Base-by-base conservation (phyloP, 2,329 filamentous ascomycete species). In the Hortaea werneckii region DNA sequence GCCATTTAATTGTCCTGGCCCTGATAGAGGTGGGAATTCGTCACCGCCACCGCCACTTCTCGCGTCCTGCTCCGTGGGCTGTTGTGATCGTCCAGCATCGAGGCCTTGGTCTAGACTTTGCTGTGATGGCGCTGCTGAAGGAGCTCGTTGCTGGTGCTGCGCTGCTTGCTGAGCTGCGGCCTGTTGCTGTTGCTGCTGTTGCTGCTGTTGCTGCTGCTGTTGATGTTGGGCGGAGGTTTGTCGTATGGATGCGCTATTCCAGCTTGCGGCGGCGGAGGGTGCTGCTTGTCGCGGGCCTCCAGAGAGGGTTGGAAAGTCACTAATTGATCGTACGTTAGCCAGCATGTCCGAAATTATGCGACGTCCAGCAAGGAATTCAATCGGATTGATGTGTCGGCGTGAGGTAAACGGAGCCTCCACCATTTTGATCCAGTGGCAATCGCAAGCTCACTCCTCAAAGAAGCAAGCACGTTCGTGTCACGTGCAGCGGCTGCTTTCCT, bases 301-400 rank as follows among this genome's bases (percentile, higher is more conserved):
- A 39, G 77, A 79, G 55, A 82, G 65, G 8, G 76, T 78, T 40
- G 78, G 78, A 47, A 82, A 82, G 58, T 82, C 78, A 58, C 78
- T 82, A 50, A 42, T n/a, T 40, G 49, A 54, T 42, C 44, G 35
- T 45, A 50, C 44, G 48, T 59, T 49, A 61, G 59, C 46, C 7
- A 40, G 12, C 32, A 47, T 34, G 32, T 35, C 32, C 32, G 32
- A 35, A n/a, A n/a, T n/a, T n/a, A 35, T 9, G 32, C 32, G 32
- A 35, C 8, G 32, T 20, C 20, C 20, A 20, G 20, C 20, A 20
- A 20, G 20, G 20, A 20, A 20, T 20, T 2, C 20, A 20, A 20
- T 20, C 4, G 20, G 20, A 20, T 20, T 20, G 20, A 20, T 20
- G 20, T 20, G 20, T 20, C 20, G 20, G 2, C 20, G 20, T 20